Evolutionary conservation across 768 basidiomycete genomes (phyloP).

Genomic region (Boletus vermiculosoides): DNA sequence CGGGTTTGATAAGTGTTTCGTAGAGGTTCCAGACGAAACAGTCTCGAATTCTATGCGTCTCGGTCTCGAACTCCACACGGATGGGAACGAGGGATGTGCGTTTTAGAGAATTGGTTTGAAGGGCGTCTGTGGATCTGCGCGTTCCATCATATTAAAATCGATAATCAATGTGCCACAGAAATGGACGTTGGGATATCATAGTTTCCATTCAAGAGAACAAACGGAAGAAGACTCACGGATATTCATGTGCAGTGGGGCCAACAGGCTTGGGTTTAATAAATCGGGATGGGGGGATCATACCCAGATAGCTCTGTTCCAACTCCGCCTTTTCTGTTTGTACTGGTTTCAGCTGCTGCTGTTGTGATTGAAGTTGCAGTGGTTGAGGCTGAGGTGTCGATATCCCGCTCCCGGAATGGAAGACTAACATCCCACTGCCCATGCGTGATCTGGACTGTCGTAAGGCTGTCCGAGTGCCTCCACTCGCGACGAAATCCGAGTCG

Average conservation of each 20-base stretch:
- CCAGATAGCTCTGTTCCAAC: conserved; percentile 87
- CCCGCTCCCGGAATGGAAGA: conserved; percentile 55
- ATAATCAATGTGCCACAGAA: conserved; percentile 17
- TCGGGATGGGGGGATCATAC: conserved; percentile 76
- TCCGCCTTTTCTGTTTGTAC: conserved; percentile 51
- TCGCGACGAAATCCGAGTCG: conserved; percentile 78
- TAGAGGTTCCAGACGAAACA: conserved; percentile 95
- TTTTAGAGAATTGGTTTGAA: conserved; percentile 60
- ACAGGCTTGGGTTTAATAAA: conserved; percentile 66
- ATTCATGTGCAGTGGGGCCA: conserved; percentile 62
- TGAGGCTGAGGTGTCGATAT: conserved; percentile 35
- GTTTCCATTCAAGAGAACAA: conserved; percentile 6
- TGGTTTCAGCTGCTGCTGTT: conserved; percentile 16
- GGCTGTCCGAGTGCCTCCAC: conserved; percentile 59
- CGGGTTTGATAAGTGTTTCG: conserved; percentile 83
- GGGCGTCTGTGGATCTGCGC: conserved; percentile 57
- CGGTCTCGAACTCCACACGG: conserved; percentile 92
- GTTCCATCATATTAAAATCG: conserved; percentile 18
- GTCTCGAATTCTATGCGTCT: conserved; percentile 88
- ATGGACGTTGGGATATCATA: conserved; percentile 11
- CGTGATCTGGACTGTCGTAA: conserved; percentile 46
- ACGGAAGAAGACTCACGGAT: conserved; percentile 57
- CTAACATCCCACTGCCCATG: conserved; percentile 48
- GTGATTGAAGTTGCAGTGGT: conserved; percentile 16
- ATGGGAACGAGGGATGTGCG: conserved; percentile 76